Conservation (phyloP, 2,329 filamentous ascomycete genomes). For the Aureobasidium leucospermi region DNA sequence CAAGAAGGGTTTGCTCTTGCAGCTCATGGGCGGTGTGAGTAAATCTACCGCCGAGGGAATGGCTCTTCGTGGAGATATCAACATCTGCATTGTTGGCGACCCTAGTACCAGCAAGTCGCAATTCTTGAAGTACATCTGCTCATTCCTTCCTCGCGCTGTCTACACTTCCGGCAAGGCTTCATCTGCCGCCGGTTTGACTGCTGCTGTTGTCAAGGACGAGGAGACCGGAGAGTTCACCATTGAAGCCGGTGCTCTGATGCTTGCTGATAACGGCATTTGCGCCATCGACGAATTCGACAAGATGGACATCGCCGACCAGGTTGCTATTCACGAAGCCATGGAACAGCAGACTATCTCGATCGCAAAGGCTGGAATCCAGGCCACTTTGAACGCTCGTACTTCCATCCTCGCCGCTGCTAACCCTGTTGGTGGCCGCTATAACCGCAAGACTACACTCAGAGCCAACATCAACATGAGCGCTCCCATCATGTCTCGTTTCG, state of each 20-base stretch:
- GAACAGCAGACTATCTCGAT: constrained; percentile 99
- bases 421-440: constrained; percentile 91
- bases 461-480: constrained; percentile 98
- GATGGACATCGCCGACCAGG: constrained; percentile 96
- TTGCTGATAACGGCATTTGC: constrained; percentile 93
- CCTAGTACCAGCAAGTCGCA: constrained; percentile 96
- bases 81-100: constrained; percentile 96
- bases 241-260: constrained; percentile 94
- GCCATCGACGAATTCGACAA: constrained; percentile 99
- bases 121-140: constrained; percentile 96
- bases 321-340: constrained; percentile 99
- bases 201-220: constrained; percentile 94
- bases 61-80: constrained; percentile 93
- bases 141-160: constrained; percentile 89
- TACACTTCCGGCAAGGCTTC: constrained; percentile 98
- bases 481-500: constrained; percentile 98
- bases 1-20: constrained; percentile 90
- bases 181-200: constrained; percentile 92
- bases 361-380: constrained; percentile 96
- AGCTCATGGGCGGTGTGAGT: constrained; percentile 90
- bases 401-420: constrained; percentile 95
- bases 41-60: constrained; percentile 92
- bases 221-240: constrained; percentile 99
- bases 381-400: constrained; percentile 90
- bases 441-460: constrained; percentile 86